These are phyloP conservation scores for Amanita thiersii DNA, from an alignment of 768 basidiomycete genomes.

Conservation along the genomic window DNA sequence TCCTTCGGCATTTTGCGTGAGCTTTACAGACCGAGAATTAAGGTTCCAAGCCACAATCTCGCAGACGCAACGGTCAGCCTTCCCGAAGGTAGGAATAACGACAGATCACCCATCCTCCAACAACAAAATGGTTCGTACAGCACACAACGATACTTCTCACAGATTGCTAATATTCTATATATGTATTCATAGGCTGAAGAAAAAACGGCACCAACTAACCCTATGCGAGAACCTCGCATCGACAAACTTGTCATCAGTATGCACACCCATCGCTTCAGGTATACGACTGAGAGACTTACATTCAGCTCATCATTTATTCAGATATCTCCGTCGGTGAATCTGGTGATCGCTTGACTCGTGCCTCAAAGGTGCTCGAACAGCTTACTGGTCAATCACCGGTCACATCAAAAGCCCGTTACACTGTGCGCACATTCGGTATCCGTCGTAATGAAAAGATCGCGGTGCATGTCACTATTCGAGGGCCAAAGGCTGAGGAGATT, in stretches of 20 bases:
- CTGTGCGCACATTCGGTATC: conserved; percentile 98
- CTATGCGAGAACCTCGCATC: conserved; percentile 93
- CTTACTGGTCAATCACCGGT: conserved; percentile 99
- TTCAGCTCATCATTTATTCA: conserved; percentile 21
- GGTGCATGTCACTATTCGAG: conserved; percentile 96
- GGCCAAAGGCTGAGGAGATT: conserved; percentile 99
- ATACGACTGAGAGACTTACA: conserved; percentile 8
- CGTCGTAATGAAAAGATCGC: conserved; percentile 99
- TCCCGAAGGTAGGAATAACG: conserved; percentile 27
- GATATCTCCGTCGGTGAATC: conserved; percentile 99
- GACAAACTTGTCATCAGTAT: conserved; percentile 99
- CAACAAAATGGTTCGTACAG: conserved; percentile 33
- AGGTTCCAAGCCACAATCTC: conserved; percentile 33
- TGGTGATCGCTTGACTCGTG: conserved; percentile 97
- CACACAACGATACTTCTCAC: conserved; percentile 9
- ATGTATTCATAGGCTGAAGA: conserved; percentile 64
- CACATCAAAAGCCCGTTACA: conserved; percentile 99
- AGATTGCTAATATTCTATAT: background rate
- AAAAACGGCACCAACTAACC: conserved; percentile 84
- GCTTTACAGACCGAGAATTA: conserved; percentile 26
- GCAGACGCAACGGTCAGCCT: conserved; percentile 15
- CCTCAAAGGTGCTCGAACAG: conserved; percentile 98
- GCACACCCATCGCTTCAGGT: conserved; percentile 26
- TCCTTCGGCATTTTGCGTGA: conserved; percentile 19
- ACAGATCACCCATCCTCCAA: conserved; percentile 24